These are phyloP conservation scores for Aspergillus brunneoviolaceus DNA, from an alignment of 2,329 filamentous ascomycete genomes.

Conservation along the genomic window DNA sequence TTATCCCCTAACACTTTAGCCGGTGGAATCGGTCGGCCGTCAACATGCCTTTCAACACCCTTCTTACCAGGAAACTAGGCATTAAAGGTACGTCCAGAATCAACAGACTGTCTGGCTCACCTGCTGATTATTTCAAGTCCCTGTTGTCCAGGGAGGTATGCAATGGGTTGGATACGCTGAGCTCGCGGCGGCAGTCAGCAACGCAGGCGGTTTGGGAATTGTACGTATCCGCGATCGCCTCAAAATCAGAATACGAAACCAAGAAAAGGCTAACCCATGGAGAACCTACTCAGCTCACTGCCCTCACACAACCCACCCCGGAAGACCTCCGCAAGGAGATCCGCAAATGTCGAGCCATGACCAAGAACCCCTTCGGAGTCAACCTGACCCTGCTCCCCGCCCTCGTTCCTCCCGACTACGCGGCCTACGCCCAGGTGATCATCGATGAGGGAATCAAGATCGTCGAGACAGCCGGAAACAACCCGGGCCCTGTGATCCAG, in stretches of 20 bases:
- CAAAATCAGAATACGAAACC: neutral
- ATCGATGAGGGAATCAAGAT: slow-evolving; percentile 90
- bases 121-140: slow-evolving; percentile 35
- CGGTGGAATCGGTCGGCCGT: neutral
- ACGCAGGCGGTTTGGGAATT: slow-evolving; percentile 54
- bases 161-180: slow-evolving; percentile 58
- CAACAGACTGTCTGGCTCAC: slow-evolving; percentile 5
- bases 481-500: slow-evolving; percentile 83
- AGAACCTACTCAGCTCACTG: slow-evolving; percentile 44
- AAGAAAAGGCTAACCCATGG: neutral
- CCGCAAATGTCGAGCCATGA: slow-evolving; percentile 73
- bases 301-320: slow-evolving; percentile 84
- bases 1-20: neutral
- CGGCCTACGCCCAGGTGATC: slow-evolving; percentile 83
- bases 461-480: slow-evolving; percentile 91
- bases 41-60: slow-evolving; percentile 64
- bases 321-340: slow-evolving; percentile 94
- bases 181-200: slow-evolving; percentile 54
- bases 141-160: slow-evolving; percentile 54
- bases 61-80: slow-evolving; percentile 61
- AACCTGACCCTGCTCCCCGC: slow-evolving; percentile 93
- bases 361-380: slow-evolving; percentile 70
- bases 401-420: slow-evolving; percentile 87
- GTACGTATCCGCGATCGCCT: slow-evolving; percentile 33
- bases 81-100: slow-evolving; percentile 39